Evolutionary conservation across 73 alveolate genomes (phyloP).

Genomic region (Symbiodinium natans): DNA sequence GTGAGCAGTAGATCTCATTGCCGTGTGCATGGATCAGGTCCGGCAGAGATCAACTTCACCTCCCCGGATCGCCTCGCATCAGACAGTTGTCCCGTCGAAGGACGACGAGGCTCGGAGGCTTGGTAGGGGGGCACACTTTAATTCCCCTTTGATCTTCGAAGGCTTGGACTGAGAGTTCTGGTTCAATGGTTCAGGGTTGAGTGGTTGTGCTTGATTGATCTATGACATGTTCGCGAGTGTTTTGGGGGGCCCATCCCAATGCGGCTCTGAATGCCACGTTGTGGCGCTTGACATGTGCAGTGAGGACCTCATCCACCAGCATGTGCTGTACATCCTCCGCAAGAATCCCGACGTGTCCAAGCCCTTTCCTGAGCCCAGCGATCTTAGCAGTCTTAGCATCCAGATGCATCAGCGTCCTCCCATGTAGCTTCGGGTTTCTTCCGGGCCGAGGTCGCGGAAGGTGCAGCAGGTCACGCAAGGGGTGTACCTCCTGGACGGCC

Average conservation of each 20-base stretch:
- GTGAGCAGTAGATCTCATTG: background rate
- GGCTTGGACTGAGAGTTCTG: too few relatives aligned
- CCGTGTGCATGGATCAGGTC: background rate
- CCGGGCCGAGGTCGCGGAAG: slow-evolving; percentile 42
- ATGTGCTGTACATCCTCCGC: slow-evolving; percentile 45
- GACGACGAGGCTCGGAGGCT: background rate
- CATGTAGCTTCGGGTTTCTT: too few relatives aligned
- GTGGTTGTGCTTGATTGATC: too few relatives aligned
- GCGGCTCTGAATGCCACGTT: background rate
- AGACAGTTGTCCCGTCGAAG: background rate
- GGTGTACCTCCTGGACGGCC: slow-evolving; percentile 70
- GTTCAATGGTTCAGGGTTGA: too few relatives aligned
- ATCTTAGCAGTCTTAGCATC: too few relatives aligned
- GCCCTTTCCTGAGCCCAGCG: background rate
- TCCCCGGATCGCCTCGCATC: background rate
- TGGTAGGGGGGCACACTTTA: too few relatives aligned
- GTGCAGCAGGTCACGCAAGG: slow-evolving; percentile 86
- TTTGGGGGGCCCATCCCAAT: background rate
- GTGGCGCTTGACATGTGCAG: background rate
- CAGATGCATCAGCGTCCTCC: too few relatives aligned
- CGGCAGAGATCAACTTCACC: background rate
- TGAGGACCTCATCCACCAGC: slow-evolving; percentile 77
- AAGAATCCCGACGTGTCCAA: slow-evolving; percentile 77
- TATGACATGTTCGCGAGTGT: background rate
- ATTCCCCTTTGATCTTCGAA: too few relatives aligned